Evolutionary conservation across 2,329 filamentous ascomycete species (phyloP), one percentile per base, ranked within the genome.

Genomic region (Colletotrichum sp.): DNA sequence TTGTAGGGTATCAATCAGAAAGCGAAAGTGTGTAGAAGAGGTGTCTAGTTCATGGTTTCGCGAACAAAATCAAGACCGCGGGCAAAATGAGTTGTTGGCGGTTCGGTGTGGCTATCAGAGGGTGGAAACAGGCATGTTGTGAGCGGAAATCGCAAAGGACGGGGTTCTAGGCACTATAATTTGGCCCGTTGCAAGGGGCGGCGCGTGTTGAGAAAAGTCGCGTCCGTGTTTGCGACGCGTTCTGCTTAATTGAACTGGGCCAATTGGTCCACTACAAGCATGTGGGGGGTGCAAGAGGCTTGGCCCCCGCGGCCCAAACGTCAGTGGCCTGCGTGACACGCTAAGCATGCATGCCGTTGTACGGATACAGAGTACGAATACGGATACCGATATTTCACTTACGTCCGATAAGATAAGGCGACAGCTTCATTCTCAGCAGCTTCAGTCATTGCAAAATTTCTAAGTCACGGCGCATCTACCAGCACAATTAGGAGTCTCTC

Each of bases 211-310:
- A 28, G 30, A 48, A 34, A 73, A 52, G 52, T 36, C 73, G 73
- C 70, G 73, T 75, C 48, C 69, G 73, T 69, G 73, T 75, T 74
- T 69, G 70, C 56, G 73, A 74, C 73, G 73, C 73, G 73, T 69
- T 74, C 34, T 66, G 69, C 62, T 74, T 74, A 74, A 74, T 74
- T 71, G 62, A 30, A 32, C 28, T 21, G 8, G 30, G 36, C 38
- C 55, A n/a, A 74, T 74, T 74, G 72, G 72, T 67, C 52, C 13
- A 63, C 32, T 18, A 10, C 32, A 43, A 30, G 14, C 14, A 4
- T 48, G 26, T 34, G 67, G 59, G 63, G 30, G 10, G 16, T 43
- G 32, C 18, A 71, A 14, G 14, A 34, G 18, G 38, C 24, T n/a
- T 30, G 8, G 28, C 26, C 61, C 61, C 59, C 28, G 68, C 67